Percentiles rank a stretch among this genome's conserved stretches.
phyloP scores from a whole-genome alignment of 1,284 basidiomycete genomes.

The Puccinia hordei region DNA sequence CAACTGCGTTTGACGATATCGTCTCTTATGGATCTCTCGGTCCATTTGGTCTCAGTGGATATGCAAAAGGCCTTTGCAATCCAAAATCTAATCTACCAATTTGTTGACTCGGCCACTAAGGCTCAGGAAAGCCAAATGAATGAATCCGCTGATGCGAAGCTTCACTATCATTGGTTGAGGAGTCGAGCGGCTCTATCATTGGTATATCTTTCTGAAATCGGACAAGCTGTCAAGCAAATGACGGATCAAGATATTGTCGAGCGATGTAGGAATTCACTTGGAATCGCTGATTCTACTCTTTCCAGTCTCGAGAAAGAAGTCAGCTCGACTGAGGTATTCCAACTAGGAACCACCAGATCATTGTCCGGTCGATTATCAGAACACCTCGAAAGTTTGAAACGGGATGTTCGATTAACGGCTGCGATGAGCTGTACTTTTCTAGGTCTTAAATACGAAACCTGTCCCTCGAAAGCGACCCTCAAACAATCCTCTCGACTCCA shows the following conservation, averaged over 20 bases:
- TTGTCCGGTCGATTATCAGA: slow-evolving; percentile 37
- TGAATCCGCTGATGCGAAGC: slow-evolving; percentile 13
- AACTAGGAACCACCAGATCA: not conserved
- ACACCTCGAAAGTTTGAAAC: not conserved
- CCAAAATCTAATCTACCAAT: slow-evolving; percentile 17
- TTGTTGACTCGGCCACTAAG: slow-evolving; percentile 1
- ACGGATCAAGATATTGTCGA: slow-evolving; percentile 14
- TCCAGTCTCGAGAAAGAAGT: slow-evolving; percentile 1
- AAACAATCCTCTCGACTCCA: not conserved
- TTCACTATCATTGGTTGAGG: slow-evolving; percentile 41
- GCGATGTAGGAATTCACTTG: slow-evolving; percentile 4
- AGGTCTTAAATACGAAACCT: slow-evolving; percentile 22
- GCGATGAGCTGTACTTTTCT: slow-evolving; percentile 32
- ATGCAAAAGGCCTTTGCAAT: slow-evolving; percentile 18
- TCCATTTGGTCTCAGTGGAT: slow-evolving; percentile 36
- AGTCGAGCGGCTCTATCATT: slow-evolving; percentile 36
- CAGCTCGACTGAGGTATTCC: not conserved
- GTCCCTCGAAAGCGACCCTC: not conserved
- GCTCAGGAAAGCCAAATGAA: not conserved
- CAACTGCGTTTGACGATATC: slow-evolving; percentile 14
- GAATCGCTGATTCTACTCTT: not conserved
- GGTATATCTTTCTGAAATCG: slow-evolving; percentile 42
- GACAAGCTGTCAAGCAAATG: slow-evolving; percentile 10
- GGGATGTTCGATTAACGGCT: slow-evolving; percentile 24
- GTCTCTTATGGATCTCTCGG: slow-evolving; percentile 28